Base-by-base conservation (phyloP, 176 grass and related monocot genomes). In the Ensete ventricosum region DNA sequence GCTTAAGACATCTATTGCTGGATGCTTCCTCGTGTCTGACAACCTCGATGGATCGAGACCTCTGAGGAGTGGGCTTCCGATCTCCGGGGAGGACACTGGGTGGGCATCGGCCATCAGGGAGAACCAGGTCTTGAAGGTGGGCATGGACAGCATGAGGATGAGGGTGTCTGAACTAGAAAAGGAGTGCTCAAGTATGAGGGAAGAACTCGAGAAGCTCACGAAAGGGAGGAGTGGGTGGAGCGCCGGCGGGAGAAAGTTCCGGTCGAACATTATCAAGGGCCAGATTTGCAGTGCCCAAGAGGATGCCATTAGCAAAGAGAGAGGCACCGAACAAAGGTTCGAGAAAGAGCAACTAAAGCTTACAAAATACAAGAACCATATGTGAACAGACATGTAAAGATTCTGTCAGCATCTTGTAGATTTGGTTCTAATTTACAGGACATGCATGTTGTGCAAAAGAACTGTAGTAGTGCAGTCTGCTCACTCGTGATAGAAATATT, bases 131-230 rank as follows among this genome's bases (percentile, higher is more conserved):
- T 71, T 88, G 48, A 88, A 84, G 4, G 81, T 83, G 26, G 79
- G 81, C 76, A 92, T 89, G 90, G 84, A 89, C 52, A 74, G 23
- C 69, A 89, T 92, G 90, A 82, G 83, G 69, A 84, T 84, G 62
- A 78, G 81, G 22, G 89, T 96, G 26, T 55, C 80, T 2, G 81
- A 96, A 78, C 89, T 96, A 24, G 89, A 96, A 83, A 82, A 92
- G 76, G 92, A 89, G 73, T 96, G 92, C 71, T 83, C 85, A 14
- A 73, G 77, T 74, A 87, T 96, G 80, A 71, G 76, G 51, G 74
- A 87, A 20, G 83, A 96, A 67, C 87, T 96, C 9, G 85, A 87
- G 72, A 87, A 81, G 69, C 55, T 96, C 23, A 81, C 81, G 55
- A 69, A 69, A 58, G 77, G 25, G 53, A 70, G 22, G 50, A 85